Evolutionary conservation across 345 rosid genomes (phyloP).

Genomic region (Psidium friedrichsthalianum): DNA sequence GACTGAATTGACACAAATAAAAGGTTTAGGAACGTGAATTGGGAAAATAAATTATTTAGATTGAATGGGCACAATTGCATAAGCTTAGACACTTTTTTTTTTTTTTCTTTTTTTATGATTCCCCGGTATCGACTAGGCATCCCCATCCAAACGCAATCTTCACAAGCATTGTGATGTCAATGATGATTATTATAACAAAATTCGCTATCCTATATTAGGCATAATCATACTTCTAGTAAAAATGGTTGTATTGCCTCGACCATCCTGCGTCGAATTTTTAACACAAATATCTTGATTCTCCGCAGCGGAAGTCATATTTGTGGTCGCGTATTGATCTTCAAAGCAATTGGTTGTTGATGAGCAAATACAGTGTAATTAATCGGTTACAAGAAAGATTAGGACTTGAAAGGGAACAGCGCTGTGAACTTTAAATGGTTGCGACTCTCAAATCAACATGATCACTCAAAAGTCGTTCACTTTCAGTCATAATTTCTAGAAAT

Average conservation of each 20-base stretch:
- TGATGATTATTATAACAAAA: neutral
- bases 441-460: neutral
- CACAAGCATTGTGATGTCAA: neutral
- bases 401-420: neutral
- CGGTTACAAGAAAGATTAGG: neutral
- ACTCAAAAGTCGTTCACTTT: neutral
- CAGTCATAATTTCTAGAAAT: neutral
- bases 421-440: neutral
- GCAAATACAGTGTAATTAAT: neutral
- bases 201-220: neutral
- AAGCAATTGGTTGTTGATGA: neutral
- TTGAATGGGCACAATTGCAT: too few species aligned
- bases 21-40: too few species aligned
- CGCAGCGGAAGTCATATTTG: neutral
- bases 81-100: too few species aligned
- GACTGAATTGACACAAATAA: too few species aligned
- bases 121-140: neutral
- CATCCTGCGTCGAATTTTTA: neutral
- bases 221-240: neutral
- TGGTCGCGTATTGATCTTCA: neutral
- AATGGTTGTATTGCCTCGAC: neutral
- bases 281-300: neutral
- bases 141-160: neutral
- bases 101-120: too few species aligned
- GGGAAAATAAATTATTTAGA: too few species aligned